Evolutionary conservation across 495 filamentous ascomycete genomes (phyloP).

Genomic region (Letharia lupina): DNA sequence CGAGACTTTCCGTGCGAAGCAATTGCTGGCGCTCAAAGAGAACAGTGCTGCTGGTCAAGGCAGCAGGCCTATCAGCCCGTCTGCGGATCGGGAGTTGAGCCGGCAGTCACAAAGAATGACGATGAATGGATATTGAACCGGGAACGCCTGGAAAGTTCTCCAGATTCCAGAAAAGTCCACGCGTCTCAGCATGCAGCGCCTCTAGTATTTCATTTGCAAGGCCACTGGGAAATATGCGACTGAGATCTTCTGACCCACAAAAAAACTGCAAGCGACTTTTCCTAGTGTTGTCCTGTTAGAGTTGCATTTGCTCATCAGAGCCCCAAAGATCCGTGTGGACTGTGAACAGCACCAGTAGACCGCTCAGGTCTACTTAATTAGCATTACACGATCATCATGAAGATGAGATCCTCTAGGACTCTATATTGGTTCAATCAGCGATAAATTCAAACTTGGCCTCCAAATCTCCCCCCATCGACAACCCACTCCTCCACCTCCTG

Average conservation of each 20-base stretch:
- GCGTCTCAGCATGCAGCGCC: not conserved
- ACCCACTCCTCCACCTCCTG: slow-evolving; percentile 63
- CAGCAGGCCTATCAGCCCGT: slow-evolving; percentile 88
- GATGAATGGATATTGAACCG: slow-evolving; percentile 85
- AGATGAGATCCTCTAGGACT: not conserved
- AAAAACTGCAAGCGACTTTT: not conserved
- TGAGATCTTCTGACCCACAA: not conserved
- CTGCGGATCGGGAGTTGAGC: slow-evolving; percentile 92
- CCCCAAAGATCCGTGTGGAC: not conserved
- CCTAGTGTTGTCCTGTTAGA: not conserved
- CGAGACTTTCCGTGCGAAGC: slow-evolving; percentile 99
- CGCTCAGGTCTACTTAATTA: not conserved
- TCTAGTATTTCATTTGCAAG: slow-evolving; percentile 2
- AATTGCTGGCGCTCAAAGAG: slow-evolving; percentile 94
- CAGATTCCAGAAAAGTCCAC: not conserved
- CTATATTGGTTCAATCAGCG: not conserved
- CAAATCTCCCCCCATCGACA: slow-evolving; percentile 40
- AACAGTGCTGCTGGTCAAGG: slow-evolving; percentile 78
- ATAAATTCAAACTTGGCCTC: slow-evolving; percentile 19
- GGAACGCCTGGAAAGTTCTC: slow-evolving; percentile 3
- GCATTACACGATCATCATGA: not conserved
- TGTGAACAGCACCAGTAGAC: not conserved
- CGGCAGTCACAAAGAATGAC: slow-evolving; percentile 91
- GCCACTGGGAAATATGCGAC: not conserved
- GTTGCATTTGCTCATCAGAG: not conserved